These are phyloP conservation scores for Rhodotorula kratochvilovae DNA, from an alignment of 768 basidiomycete species.

Conservation along the genomic window DNA sequence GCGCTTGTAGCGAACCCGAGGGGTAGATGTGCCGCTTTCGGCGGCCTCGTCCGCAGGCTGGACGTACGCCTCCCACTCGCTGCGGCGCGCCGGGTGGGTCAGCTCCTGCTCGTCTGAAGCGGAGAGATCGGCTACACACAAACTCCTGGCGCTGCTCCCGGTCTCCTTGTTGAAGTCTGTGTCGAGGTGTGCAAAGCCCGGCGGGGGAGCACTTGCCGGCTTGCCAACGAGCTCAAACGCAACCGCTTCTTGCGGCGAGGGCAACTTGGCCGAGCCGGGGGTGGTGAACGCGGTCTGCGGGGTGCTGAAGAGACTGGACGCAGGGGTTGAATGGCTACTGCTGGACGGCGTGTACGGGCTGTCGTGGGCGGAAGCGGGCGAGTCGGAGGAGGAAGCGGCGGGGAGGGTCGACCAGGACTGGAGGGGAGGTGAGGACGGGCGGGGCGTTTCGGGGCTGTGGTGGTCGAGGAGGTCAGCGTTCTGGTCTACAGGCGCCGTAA, in stretches of 20 bases:
- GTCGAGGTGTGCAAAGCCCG: constrained; percentile 14
- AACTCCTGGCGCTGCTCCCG: not conserved
- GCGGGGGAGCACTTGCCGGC: not conserved
- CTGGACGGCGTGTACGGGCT: not conserved
- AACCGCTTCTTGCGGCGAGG: not conserved
- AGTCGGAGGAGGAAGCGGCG: too few relatives aligned
- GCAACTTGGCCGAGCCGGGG: not conserved
- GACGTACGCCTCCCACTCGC: constrained; percentile 11
- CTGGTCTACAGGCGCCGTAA: too few relatives aligned
- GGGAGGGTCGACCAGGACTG: too few relatives aligned
- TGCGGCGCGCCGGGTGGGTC: not conserved
- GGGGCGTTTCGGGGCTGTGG: too few relatives aligned
- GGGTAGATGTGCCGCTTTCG: not conserved
- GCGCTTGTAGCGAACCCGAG: constrained; percentile 50
- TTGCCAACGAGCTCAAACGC: too few relatives aligned
- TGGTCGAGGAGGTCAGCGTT: too few relatives aligned
- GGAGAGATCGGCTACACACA: constrained; percentile 1
- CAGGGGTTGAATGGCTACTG: not conserved
- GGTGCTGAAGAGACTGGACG: not conserved
- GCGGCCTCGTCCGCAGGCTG: too few relatives aligned
- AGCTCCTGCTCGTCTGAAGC: not conserved
- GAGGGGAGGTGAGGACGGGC: too few relatives aligned
- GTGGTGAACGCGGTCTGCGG: constrained; percentile 7
- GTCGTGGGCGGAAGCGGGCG: not conserved
- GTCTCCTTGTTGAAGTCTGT: not conserved